Percentiles rank a stretch among this genome's conserved stretches.
Evolutionary conservation across 805 yeast genomes (phyloP).

Genomic region (Helenozyma rhizophorensis): DNA sequence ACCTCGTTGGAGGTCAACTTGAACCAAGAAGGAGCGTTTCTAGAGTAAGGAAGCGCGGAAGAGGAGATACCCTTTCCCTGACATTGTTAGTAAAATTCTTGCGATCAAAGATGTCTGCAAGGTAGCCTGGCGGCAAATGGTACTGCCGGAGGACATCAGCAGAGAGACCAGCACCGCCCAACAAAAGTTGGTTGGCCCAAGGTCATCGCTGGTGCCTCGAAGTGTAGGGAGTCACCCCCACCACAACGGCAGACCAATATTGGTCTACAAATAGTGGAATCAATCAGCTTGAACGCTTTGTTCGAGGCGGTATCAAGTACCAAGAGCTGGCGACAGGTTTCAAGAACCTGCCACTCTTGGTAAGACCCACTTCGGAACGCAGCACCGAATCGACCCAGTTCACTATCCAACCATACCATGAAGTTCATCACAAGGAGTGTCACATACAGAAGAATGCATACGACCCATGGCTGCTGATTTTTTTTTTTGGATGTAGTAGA

Average conservation of each 20-base stretch:
- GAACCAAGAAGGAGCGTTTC: slow-evolving; percentile 99
- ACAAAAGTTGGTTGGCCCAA: too few species aligned
- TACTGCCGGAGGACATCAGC: too few species aligned
- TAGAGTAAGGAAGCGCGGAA: slow-evolving; percentile 98
- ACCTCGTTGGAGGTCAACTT: slow-evolving; percentile 92
- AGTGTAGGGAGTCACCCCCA: slow-evolving; percentile 9
- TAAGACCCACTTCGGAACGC: slow-evolving; percentile 23
- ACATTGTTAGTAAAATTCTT: slow-evolving; percentile 17
- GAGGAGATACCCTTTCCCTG: slow-evolving; percentile 99
- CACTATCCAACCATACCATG: slow-evolving; percentile 22
- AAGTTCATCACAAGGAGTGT: slow-evolving; percentile 9
- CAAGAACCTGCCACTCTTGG: slow-evolving; percentile 22
- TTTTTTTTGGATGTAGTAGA: slow-evolving; percentile 17
- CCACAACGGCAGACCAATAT: slow-evolving; percentile 1
- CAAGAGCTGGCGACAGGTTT: slow-evolving; percentile 17
- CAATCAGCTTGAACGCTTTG: slow-evolving; percentile 34
- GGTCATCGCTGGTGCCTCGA: too few species aligned
- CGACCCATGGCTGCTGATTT: slow-evolving; percentile 91
- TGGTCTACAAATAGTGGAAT: slow-evolving; percentile 44
- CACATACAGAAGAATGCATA: slow-evolving; percentile 96
- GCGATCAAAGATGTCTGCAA: slow-evolving; percentile 1
- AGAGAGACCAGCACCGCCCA: too few species aligned
- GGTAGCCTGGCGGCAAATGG: slow-evolving; percentile 1
- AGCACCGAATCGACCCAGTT: slow-evolving; percentile 22
- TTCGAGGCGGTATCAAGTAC: slow-evolving; percentile 18